Evolutionary conservation across 768 basidiomycete genomes (phyloP).

Genomic region (Kwoniella mangroviensis): DNA sequence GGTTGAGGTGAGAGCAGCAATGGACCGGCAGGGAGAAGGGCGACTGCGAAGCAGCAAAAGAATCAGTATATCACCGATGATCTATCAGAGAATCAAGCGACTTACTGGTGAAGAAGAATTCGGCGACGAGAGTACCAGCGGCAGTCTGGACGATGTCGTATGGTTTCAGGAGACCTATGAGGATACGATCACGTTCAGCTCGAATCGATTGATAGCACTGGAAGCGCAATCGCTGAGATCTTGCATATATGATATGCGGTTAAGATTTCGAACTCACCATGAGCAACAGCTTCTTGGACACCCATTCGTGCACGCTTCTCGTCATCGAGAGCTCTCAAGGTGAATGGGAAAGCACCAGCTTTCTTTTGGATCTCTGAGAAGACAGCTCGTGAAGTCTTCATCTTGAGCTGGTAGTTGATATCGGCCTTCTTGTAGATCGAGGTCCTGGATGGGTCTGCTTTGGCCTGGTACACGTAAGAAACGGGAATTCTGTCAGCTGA

Average conservation of each 20-base stretch:
- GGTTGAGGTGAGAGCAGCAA: slow-evolving; percentile 84
- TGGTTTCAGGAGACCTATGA: slow-evolving; percentile 73
- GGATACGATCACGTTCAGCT: slow-evolving; percentile 1
- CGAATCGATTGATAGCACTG: too few species aligned
- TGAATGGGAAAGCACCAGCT: slow-evolving; percentile 97
- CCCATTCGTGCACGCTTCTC: slow-evolving; percentile 96
- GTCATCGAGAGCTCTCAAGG: slow-evolving; percentile 88
- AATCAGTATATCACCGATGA: slow-evolving; percentile 1
- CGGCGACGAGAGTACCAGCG: slow-evolving; percentile 81
- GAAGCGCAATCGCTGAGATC: too few species aligned
- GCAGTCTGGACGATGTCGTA: slow-evolving; percentile 95
- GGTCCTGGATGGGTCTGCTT: slow-evolving; percentile 84
- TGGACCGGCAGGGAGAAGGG: slow-evolving; percentile 86
- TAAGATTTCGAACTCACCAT: slow-evolving; percentile 60
- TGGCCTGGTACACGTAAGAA: slow-evolving; percentile 67
- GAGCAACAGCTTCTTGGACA: slow-evolving; percentile 92
- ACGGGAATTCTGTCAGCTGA: background rate
- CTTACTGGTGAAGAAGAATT: slow-evolving; percentile 85
- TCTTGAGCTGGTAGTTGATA: slow-evolving; percentile 89
- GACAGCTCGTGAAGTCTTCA: slow-evolving; percentile 94
- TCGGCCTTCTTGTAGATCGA: slow-evolving; percentile 88
- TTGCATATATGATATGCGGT: too few species aligned
- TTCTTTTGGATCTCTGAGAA: slow-evolving; percentile 98
- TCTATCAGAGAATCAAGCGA: background rate
- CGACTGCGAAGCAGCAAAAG: slow-evolving; percentile 61